A percentile compares a stretch with the other conserved stretches of the same genome.
Evolutionary conservation across 2,329 filamentous ascomycete species (phyloP).

Genomic region (Ramularia endophylla): DNA sequence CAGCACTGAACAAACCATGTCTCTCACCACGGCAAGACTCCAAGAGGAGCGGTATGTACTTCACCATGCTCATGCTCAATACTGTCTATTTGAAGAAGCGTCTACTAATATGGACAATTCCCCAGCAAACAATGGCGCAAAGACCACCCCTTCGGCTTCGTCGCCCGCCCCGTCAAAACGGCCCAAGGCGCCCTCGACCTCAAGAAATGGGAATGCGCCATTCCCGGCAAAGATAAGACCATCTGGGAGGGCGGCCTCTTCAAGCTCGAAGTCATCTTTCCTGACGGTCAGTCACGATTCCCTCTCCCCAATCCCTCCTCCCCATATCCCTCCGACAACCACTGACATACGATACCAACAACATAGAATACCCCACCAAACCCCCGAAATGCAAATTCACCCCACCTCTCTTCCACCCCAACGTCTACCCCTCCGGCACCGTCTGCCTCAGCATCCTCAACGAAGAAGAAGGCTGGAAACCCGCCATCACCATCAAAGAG

Average conservation of each 20-base stretch:
- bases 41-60: slow-evolving; percentile 73
- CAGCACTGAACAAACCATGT: slow-evolving; percentile 50
- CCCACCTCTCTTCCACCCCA: slow-evolving; percentile 94
- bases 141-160: slow-evolving; percentile 97
- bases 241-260: slow-evolving; percentile 98
- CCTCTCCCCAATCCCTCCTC: background rate
- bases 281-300: slow-evolving; percentile 63
- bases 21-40: slow-evolving; percentile 79
- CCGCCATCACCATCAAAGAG: slow-evolving; percentile 96
- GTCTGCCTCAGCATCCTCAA: slow-evolving; percentile 97
- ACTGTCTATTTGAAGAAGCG: no score
- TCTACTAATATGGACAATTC: background rate
- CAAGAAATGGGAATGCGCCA: slow-evolving; percentile 93
- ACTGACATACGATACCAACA: no score
- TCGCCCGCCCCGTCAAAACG: slow-evolving; percentile 78
- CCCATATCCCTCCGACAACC: no score
- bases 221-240: slow-evolving; percentile 94
- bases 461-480: slow-evolving; percentile 98
- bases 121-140: slow-evolving; percentile 89
- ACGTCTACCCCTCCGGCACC: slow-evolving; percentile 96
- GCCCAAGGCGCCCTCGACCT: slow-evolving; percentile 78
- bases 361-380: slow-evolving; percentile 91
- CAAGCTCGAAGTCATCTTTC: slow-evolving; percentile 88
- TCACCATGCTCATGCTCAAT: background rate
- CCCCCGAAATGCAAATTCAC: slow-evolving; percentile 98